Evolutionary conservation across 177 flowering plant genomes (phyloP), one percentile per base, ranked within the genome.

Genomic region (Vitis hybrid): DNA sequence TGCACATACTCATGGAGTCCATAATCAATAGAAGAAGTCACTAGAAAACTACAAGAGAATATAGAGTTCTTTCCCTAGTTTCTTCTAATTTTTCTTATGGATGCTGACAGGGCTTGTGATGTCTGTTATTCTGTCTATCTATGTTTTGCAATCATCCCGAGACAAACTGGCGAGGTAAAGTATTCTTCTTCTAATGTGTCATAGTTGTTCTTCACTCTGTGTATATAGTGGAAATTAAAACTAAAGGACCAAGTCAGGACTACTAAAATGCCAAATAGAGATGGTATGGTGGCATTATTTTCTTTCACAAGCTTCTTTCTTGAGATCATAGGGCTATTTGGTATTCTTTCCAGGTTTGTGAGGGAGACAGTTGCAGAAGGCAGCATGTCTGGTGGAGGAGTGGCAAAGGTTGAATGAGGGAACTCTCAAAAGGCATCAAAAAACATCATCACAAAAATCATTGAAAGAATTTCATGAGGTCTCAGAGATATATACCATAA

Each of bases 281-380:
- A 61, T 32, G 18, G 63, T 14, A 27, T 61, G 63, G 17, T 10
- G 3, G 41, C 41, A 14, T 30, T 52, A 14, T 10, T 20, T 48
- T 50, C 3, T 35, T 17, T 17, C 18, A 4, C 18, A 14, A 20
- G 15, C 2, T 6, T 6, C 46, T 6, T 3, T 7, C 15, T 9
- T 56, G 20, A 52, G 1, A 57, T 48, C 32, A 61, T 27, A 52
- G 5, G 9, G n/a, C 62, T 50, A 30, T 46, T n/a, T 53, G 30
- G 52, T 57, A n/a, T 18, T 73, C 51, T 65, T 74, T 66, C 49
- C 88, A 92, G 99, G 86, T 91, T 94, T 87, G 96, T 94, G 24
- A 87, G 66, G 69, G 99, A 94, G 81, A 89, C 93, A n/a, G 97
- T 94, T 74, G 91, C 84, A 30, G 98, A 92, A 66, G 88, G 88